Percentiles rank a stretch among this genome's conserved stretches.
These are phyloP conservation scores for Nitzschia sp. DNA, from an alignment of 108 stramenopile genomes.

Conservation along the genomic window DNA sequence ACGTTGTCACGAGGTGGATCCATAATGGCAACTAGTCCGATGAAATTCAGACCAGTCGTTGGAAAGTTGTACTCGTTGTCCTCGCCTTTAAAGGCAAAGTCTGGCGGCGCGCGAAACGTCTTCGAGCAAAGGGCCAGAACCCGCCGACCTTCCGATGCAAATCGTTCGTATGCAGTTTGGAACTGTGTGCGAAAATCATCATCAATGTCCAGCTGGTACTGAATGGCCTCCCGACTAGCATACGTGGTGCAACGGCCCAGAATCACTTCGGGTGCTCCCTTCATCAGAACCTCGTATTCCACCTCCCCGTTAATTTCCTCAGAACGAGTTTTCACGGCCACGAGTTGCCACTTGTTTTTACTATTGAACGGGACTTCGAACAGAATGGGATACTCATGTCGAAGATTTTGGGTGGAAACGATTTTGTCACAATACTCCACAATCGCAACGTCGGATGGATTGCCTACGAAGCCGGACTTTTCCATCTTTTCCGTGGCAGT, in stretches of 20 bases:
- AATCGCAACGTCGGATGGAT: not conserved
- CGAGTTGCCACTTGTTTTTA: constrained; percentile 73
- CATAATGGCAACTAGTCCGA: constrained; percentile 89
- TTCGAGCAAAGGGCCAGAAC: too few relatives aligned
- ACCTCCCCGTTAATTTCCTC: constrained; percentile 32
- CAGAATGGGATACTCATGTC: constrained; percentile 32
- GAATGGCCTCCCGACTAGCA: too few relatives aligned
- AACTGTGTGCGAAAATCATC: constrained; percentile 3
- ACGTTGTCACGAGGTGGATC: constrained; percentile 93
- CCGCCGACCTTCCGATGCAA: constrained; percentile 1
- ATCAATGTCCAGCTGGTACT: constrained; percentile 18
- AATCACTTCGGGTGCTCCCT: constrained; percentile 83
- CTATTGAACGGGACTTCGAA: constrained; percentile 85
- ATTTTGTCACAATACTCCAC: not conserved
- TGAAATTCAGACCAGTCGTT: constrained; percentile 58
- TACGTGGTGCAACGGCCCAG: constrained; percentile 55
- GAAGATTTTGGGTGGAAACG: too few relatives aligned
- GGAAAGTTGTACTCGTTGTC: too few relatives aligned
- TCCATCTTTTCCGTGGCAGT: not conserved
- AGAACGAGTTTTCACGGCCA: constrained; percentile 23
- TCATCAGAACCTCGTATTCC: constrained; percentile 55
- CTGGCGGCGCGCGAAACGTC: too few relatives aligned
- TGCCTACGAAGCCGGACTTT: not conserved
- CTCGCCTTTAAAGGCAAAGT: too few relatives aligned
- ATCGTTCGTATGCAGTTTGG: not conserved